Evolutionary conservation across 2,329 filamentous ascomycete genomes (phyloP), one percentile per base, ranked within the genome.

Genomic region (Beauveria brongniartii): DNA sequence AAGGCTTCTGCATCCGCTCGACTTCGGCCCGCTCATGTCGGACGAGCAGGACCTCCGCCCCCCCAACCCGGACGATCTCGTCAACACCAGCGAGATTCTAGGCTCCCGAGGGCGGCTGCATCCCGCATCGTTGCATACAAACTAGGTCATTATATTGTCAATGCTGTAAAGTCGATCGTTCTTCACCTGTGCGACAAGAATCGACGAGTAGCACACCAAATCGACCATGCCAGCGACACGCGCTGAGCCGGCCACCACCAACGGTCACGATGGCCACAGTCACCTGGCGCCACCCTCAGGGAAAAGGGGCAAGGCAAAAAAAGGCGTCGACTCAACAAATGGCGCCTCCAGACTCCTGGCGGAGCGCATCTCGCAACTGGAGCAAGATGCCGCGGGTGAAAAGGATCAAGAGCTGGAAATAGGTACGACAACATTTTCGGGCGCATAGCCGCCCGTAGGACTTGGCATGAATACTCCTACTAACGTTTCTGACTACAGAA

Each of bases 331-430:
- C 72, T 89, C 91, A 22, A 90, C 91, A 22, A 90, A 85, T 68
- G 94, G 97, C 75, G 92, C 92, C 52, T 91, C 91, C 64, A 95
- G 96, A 75, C 83, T 97, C 65, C 84, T 99, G 56, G 89, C 92
- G 64, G 91, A 92, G 64, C 91, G 95, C 71, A 97, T 99, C 71
- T 93, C 92, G 24, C 94, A 97, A 77, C 80, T 99, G 62, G 94
- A 99, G 74, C 89, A 91, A 64, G 92, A 97, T 80, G 90, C 89
- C 55, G 92, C 92, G 12, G 91, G 91, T 63, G 92, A 96, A 73
- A 96, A 95, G 75, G 93, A 96, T 68, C 91, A 97, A 75, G 92
- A 97, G 76, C 85, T 89, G 63, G 94, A 97, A 79, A 97, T 99
- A 72, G 91, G 92, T 96, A 79, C 72, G 86, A 48, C 52, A 46